Evolutionary conservation across 2,329 filamentous ascomycete species (phyloP).

Genomic region (Fusarium hostae): DNA sequence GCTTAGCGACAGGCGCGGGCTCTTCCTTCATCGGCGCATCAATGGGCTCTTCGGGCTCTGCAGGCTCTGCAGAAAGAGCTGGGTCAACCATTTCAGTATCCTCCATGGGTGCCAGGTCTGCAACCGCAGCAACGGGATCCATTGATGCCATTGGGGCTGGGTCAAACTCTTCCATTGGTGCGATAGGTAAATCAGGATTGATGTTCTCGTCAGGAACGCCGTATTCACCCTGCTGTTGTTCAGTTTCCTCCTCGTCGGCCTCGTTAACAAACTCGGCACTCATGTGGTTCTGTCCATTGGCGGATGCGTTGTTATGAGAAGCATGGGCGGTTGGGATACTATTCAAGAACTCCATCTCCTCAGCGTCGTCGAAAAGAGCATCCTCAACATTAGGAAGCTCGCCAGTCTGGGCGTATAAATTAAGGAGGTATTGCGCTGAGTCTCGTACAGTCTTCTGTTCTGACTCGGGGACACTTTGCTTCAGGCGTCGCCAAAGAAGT

Average conservation of each 20-base stretch:
- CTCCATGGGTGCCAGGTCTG: constrained; percentile 18
- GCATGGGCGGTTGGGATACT: constrained; percentile 30
- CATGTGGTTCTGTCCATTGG: constrained; percentile 11
- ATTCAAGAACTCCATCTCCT: constrained; percentile 49
- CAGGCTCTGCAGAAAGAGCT: constrained; percentile 29
- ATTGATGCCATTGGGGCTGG: constrained; percentile 27
- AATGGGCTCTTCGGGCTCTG: not conserved
- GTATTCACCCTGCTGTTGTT: constrained; percentile 22
- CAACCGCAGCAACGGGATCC: constrained; percentile 17
- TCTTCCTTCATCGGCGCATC: constrained; percentile 7
- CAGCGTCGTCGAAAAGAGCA: constrained; percentile 46
- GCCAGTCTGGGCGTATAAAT: constrained; percentile 49
- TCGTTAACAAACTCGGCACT: constrained; percentile 48
- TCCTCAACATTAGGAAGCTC: constrained; percentile 49
- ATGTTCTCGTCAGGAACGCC: constrained; percentile 39
- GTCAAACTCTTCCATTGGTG: constrained; percentile 46
- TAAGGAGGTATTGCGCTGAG: constrained; percentile 50
- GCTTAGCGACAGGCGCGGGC: constrained; percentile 16
- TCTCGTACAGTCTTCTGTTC: constrained; percentile 49
- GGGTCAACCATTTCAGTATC: constrained; percentile 37
- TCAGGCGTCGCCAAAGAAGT: constrained; percentile 55
- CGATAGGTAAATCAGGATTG: constrained; percentile 41
- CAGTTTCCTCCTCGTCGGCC: constrained; percentile 45
- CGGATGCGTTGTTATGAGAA: constrained; percentile 13
- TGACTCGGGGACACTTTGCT: constrained; percentile 48